phyloP scores from a whole-genome alignment of 192 early-diverging fungal genomes.

The Coemansia sp. region DNA sequence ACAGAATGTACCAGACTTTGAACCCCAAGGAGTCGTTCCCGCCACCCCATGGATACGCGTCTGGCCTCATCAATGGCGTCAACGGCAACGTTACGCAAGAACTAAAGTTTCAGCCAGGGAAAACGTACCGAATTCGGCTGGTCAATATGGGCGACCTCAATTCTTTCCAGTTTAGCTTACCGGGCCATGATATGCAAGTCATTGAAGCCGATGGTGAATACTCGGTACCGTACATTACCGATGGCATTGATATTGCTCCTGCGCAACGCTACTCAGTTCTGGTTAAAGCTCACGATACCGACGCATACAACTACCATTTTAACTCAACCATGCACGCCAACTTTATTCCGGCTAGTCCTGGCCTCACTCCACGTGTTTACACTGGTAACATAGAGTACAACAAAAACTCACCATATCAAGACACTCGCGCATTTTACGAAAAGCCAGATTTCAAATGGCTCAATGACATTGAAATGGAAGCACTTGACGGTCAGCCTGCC shows the following conservation, averaged over 20 bases:
- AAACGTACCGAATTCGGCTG: slow-evolving; percentile 73
- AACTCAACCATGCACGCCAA: too few species aligned
- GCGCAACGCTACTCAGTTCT: slow-evolving; percentile 78
- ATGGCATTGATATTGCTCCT: slow-evolving; percentile 58
- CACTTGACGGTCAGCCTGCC: too few species aligned
- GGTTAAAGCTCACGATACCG: slow-evolving; percentile 60
- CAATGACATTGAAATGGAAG: too few species aligned
- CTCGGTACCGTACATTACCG: slow-evolving; percentile 51
- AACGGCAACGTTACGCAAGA: slow-evolving; percentile 43
- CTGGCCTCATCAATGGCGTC: neutral
- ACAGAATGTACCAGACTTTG: too few species aligned
- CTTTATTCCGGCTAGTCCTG: too few species aligned
- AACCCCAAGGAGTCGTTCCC: too few species aligned
- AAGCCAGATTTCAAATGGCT: too few species aligned
- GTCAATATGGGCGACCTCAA: slow-evolving; percentile 70
- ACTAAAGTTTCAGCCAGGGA: slow-evolving; percentile 64
- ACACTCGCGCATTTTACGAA: too few species aligned
- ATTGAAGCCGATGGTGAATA: slow-evolving; percentile 47
- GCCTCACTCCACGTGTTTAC: too few species aligned
- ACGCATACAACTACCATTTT: slow-evolving; percentile 48
- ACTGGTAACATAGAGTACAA: too few species aligned
- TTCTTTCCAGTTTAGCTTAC: slow-evolving; percentile 57
- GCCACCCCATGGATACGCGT: too few species aligned
- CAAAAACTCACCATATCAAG: too few species aligned
- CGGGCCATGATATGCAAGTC: slow-evolving; percentile 62